Evolutionary conservation across 176 grass and related monocot genomes (phyloP).

Genomic region (Ananas comosus): DNA sequence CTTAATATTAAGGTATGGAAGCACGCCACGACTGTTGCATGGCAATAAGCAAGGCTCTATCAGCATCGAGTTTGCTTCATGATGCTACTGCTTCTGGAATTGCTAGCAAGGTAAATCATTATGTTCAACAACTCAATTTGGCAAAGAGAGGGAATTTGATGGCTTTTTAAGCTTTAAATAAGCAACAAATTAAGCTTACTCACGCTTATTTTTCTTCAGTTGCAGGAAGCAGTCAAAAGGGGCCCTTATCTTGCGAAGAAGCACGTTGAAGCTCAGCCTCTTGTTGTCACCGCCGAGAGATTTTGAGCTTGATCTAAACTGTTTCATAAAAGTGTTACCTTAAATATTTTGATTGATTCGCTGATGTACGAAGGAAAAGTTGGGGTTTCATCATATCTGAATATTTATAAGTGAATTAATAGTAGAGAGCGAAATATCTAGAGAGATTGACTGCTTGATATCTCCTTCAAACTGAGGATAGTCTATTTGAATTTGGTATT

Average conservation of each 20-base stretch:
- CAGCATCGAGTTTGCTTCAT: slow-evolving; percentile 51
- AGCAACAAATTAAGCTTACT: too few relatives aligned
- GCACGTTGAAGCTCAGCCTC: slow-evolving; percentile 36
- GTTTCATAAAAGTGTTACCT: too few relatives aligned
- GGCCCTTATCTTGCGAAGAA: slow-evolving; percentile 65
- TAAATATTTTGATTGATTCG: too few relatives aligned
- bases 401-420: too few relatives aligned
- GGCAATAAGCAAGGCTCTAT: slow-evolving; percentile 65
- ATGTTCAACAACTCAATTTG: background rate
- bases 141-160: background rate
- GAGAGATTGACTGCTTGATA: too few relatives aligned
- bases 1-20: slow-evolving; percentile 56
- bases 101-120: slow-evolving; percentile 46
- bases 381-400: too few relatives aligned
- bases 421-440: too few relatives aligned
- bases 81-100: slow-evolving; percentile 43
- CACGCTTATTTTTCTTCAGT: slow-evolving; percentile 25
- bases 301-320: slow-evolving; percentile 32
- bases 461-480: too few relatives aligned
- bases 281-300: slow-evolving; percentile 52
- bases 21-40: slow-evolving; percentile 55
- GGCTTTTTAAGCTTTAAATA: too few relatives aligned
- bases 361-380: too few relatives aligned
- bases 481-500: too few relatives aligned
- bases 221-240: slow-evolving; percentile 74